A percentile compares a stretch with the other conserved stretches of the same genome.
phyloP scores from a whole-genome alignment of 2,329 filamentous ascomycete genomes.

The Aspergillus sojae region DNA sequence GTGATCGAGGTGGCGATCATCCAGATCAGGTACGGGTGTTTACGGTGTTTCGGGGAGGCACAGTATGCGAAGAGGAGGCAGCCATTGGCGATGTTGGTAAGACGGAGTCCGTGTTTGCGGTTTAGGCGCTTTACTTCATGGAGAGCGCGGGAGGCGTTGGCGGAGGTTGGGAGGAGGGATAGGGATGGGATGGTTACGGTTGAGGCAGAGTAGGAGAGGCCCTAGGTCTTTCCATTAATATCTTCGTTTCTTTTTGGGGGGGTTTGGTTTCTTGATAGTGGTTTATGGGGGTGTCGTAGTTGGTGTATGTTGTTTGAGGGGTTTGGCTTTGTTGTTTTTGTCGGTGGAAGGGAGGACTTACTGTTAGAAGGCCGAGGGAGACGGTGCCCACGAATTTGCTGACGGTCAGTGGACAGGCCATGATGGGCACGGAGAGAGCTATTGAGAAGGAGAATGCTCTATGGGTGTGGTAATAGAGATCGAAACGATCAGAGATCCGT shows the following conservation, averaged over 20 bases:
- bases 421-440: conserved; percentile 40
- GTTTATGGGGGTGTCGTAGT: neutral
- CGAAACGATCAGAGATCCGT: neutral
- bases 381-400: conserved; percentile 94
- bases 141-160: conserved; percentile 70
- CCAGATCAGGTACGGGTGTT: conserved; percentile 91
- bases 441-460: neutral
- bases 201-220: conserved; percentile 82
- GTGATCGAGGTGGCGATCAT: conserved; percentile 65
- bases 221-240: conserved; percentile 55
- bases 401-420: conserved; percentile 72
- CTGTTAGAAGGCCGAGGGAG: conserved; percentile 83
- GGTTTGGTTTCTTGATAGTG: neutral
- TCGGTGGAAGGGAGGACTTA: conserved; percentile 51
- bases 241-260: neutral
- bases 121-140: conserved; percentile 66
- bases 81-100: conserved; percentile 69
- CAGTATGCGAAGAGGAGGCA: conserved; percentile 77
- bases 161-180: conserved; percentile 76
- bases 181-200: conserved; percentile 78
- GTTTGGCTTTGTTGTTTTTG: neutral
- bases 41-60: conserved; percentile 71
- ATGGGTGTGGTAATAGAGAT: neutral
- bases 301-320: neutral
- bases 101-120: conserved; percentile 65